Evolutionary conservation across 768 basidiomycete species (phyloP).

Genomic region (Russula sp.): DNA sequence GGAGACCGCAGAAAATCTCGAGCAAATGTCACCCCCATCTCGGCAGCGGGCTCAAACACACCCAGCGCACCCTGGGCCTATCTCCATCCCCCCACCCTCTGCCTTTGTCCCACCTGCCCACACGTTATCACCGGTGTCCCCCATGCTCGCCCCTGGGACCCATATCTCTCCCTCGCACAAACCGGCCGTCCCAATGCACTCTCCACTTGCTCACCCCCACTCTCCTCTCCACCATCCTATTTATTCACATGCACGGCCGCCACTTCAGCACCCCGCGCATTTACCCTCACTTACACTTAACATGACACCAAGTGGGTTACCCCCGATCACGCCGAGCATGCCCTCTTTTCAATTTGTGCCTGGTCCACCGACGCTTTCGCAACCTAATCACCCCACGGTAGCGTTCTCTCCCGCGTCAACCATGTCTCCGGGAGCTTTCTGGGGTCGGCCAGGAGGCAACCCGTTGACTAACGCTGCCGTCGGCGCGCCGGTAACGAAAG

Average conservation of each 20-base stretch:
- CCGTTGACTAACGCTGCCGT: constrained; percentile 57
- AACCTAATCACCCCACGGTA: constrained; percentile 37
- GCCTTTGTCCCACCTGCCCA: constrained; percentile 43
- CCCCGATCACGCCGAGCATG: constrained; percentile 96
- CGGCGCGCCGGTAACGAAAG: constrained; percentile 50
- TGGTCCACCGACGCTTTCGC: constrained; percentile 42
- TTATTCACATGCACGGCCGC: constrained; percentile 37
- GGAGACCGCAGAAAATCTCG: constrained; percentile 5
- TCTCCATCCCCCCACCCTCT: constrained; percentile 61
- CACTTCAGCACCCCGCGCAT: constrained; percentile 42
- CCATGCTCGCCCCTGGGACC: constrained; percentile 34
- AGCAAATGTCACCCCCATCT: constrained; percentile 28
- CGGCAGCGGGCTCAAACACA: constrained; percentile 34
- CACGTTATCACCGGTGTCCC: constrained; percentile 31
- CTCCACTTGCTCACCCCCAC: constrained; percentile 35
- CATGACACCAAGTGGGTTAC: constrained; percentile 70
- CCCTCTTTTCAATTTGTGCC: constrained; percentile 86
- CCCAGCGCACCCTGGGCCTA: constrained; percentile 66
- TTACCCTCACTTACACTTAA: constrained; percentile 35
- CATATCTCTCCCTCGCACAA: constrained; percentile 24
- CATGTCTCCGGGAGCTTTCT: constrained; percentile 75
- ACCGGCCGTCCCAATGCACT: constrained; percentile 3
- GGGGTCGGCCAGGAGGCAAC: constrained; percentile 54
- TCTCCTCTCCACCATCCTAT: constrained; percentile 37
- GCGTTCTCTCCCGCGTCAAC: constrained; percentile 68